These are phyloP conservation scores for Metarhizium rileyi DNA, from an alignment of 2,329 filamentous ascomycete species.

Conservation along the genomic window DNA sequence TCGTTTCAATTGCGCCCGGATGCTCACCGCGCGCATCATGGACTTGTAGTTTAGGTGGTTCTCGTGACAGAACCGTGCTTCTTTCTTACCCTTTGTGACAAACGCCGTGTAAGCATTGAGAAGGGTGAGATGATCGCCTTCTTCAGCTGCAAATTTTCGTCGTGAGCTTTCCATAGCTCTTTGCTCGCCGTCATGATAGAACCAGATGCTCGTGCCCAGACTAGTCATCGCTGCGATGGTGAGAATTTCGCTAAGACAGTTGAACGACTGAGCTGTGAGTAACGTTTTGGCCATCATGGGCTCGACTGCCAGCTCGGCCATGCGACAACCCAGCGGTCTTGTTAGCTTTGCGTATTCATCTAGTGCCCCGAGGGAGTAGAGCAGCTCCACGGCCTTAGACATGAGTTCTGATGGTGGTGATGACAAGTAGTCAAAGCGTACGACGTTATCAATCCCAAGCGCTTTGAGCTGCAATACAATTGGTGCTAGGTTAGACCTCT, in stretches of 20 bases:
- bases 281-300: conserved; percentile 93
- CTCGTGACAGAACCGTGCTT: conserved; percentile 77
- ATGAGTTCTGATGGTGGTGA: conserved; percentile 78
- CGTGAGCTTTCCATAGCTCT: conserved; percentile 64
- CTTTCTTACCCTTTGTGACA: conserved; percentile 70
- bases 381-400: conserved; percentile 74
- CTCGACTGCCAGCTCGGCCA: conserved; percentile 88
- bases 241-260: conserved; percentile 75
- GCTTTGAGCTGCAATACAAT: conserved; percentile 88
- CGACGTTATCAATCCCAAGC: conserved; percentile 87
- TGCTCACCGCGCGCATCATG: conserved; percentile 72
- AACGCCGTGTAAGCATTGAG: conserved; percentile 93
- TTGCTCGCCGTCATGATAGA: conserved; percentile 68
- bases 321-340: conserved; percentile 72
- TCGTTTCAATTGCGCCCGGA: conserved; percentile 75
- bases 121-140: conserved; percentile 88
- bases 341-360: conserved; percentile 89
- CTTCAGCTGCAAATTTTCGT: conserved; percentile 78
- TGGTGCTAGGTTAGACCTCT: conserved; percentile 81
- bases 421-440: conserved; percentile 82
- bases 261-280: conserved; percentile 63
- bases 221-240: conserved; percentile 93
- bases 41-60: conserved; percentile 82
- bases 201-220: conserved; percentile 73
- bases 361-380: conserved; percentile 78